These are phyloP conservation scores for Lecanicillium sp. DNA, from an alignment of 2,329 filamentous ascomycete species.

Conservation along the genomic window DNA sequence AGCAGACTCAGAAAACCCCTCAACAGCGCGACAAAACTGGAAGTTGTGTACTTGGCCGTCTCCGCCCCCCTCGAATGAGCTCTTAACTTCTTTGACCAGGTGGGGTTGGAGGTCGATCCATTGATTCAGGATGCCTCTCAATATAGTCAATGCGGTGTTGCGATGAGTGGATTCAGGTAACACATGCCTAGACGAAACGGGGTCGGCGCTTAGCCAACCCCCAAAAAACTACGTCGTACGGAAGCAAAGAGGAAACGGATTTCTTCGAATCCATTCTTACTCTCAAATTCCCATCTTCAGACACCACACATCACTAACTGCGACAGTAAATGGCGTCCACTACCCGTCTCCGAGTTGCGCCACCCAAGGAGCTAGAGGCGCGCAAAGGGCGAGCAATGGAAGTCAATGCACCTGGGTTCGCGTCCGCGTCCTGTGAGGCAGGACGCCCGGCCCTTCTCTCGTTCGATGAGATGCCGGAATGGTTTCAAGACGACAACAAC, in stretches of 20 bases:
- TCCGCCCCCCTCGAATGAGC: neutral
- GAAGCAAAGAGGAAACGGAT: neutral
- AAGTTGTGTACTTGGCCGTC: neutral
- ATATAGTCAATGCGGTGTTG: neutral
- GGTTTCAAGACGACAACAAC: conserved; percentile 14
- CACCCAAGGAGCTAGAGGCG: conserved; percentile 10
- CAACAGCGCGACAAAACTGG: neutral
- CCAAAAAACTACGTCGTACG: no score
- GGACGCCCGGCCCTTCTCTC: conserved; percentile 14
- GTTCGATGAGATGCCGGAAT: conserved; percentile 15
- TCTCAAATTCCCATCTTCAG: conserved; percentile 6
- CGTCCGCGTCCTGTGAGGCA: conserved; percentile 10
- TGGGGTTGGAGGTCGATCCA: neutral
- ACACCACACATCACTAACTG: conserved; percentile 5
- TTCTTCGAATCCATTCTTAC: conserved; percentile 3
- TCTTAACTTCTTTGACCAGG: neutral
- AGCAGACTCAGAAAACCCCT: neutral
- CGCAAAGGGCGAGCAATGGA: conserved; percentile 10
- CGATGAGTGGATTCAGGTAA: no score
- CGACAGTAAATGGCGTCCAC: conserved; percentile 10
- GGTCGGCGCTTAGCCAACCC: no score
- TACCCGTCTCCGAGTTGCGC: conserved; percentile 11
- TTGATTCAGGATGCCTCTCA: conserved; percentile 3
- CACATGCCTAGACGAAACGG: no score
- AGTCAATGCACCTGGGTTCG: conserved; percentile 5